These are phyloP conservation scores for Santalum album DNA, from an alignment of 164 flowering plant genomes.

Conservation along the genomic window DNA sequence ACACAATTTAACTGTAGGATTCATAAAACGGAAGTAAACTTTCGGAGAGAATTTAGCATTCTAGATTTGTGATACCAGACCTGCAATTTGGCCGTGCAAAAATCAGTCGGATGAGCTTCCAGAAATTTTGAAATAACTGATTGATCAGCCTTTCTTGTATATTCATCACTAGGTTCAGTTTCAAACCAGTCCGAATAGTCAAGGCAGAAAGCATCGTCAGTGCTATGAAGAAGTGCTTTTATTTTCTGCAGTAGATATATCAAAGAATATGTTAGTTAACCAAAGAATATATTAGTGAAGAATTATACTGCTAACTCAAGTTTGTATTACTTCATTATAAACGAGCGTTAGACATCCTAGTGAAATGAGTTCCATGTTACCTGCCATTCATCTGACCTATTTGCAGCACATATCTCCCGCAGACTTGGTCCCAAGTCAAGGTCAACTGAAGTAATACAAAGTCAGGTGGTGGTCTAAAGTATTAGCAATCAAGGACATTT, in stretches of 20 bases:
- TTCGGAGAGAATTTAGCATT: too few species aligned
- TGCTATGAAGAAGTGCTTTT: conserved; percentile 69
- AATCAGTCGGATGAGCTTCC: conserved; percentile 80
- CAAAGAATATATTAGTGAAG: too few species aligned
- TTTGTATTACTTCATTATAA: neutral
- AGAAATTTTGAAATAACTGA: conserved; percentile 69
- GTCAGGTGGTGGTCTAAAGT: too few species aligned
- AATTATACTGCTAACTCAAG: too few species aligned
- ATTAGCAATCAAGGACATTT: too few species aligned
- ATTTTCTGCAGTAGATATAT: conserved; percentile 52
- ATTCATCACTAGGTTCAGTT: conserved; percentile 27
- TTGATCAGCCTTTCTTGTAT: conserved; percentile 62
- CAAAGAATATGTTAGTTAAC: too few species aligned
- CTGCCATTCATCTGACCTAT: conserved; percentile 86
- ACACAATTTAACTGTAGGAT: too few species aligned
- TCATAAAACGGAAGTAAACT: too few species aligned
- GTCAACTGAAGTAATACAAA: conserved; percentile 27
- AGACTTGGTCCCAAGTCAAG: conserved; percentile 65
- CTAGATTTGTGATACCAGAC: conserved; percentile 17
- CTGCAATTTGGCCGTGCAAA: conserved; percentile 74
- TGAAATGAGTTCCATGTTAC: conserved; percentile 20
- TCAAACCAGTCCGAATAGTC: conserved; percentile 72
- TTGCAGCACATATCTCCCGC: conserved; percentile 82
- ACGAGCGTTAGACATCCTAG: neutral
- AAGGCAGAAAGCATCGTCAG: conserved; percentile 78